A percentile compares a stretch with the other conserved stretches of the same genome.
Conservation (phyloP, 805 yeast genomes). For the Yamadazyma paraphyllophila region DNA sequence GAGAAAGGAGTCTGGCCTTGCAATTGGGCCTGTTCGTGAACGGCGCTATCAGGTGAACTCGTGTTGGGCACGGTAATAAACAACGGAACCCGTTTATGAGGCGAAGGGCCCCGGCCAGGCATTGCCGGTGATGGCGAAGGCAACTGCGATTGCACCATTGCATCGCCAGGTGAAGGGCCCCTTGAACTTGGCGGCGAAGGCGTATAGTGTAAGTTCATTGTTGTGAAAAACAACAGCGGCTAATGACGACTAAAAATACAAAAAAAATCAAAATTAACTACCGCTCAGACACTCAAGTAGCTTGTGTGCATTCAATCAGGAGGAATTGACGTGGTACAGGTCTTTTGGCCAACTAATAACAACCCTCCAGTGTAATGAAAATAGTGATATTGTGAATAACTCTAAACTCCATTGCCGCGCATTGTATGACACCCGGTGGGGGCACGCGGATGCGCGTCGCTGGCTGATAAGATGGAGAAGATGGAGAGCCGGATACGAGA, state of each 20-base stretch:
- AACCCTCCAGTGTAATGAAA: neutral
- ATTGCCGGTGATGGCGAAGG: neutral
- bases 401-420: neutral
- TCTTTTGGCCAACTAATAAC: too few species aligned
- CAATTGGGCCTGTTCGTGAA: too few species aligned
- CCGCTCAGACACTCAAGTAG: neutral
- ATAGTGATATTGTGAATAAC: neutral
- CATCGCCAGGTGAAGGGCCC: neutral
- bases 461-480: neutral
- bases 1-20: too few species aligned
- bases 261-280: neutral
- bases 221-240: neutral
- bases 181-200: constrained; percentile 3
- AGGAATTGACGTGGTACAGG: too few species aligned
- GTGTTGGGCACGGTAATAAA: too few species aligned
- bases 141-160: neutral
- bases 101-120: too few species aligned
- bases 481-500: too few species aligned
- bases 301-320: too few species aligned
- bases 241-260: neutral
- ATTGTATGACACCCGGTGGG: neutral
- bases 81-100: too few species aligned
- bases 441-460: neutral
- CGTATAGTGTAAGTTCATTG: neutral
- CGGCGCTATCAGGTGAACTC: too few species aligned